phyloP scores from a whole-genome alignment of 495 filamentous ascomycete species.

The Pyronema domesticum region DNA sequence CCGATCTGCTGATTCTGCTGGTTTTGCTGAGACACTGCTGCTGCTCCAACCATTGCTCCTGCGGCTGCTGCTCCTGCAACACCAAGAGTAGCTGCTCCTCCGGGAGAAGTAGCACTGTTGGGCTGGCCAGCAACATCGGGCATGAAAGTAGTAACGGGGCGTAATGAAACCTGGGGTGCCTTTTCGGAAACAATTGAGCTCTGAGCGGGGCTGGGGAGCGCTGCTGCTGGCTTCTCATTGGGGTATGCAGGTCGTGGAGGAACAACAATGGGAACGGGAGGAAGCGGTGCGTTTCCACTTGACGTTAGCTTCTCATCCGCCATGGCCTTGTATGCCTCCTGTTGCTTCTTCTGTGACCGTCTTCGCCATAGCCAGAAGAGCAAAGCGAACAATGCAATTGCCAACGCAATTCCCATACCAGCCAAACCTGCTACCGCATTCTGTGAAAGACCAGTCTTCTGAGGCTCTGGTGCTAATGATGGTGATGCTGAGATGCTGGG shows the following conservation, averaged over 20 bases:
- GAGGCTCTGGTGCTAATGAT: conserved; percentile 17
- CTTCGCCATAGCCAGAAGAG: conserved; percentile 52
- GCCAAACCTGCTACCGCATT: conserved; percentile 71
- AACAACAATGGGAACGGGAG: conserved; percentile 25
- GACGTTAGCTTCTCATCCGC: conserved; percentile 40
- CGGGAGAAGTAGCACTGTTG: conserved; percentile 19
- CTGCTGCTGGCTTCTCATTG: conserved; percentile 23
- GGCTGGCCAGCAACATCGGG: conserved; percentile 37
- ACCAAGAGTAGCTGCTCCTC: conserved; percentile 8
- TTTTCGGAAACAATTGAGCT: conserved; percentile 28
- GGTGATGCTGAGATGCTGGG: conserved; percentile 10
- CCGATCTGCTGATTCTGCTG: not conserved
- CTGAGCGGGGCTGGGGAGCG: conserved; percentile 24
- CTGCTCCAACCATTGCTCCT: not conserved
- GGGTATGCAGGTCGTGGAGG: conserved; percentile 7
- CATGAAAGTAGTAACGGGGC: conserved; percentile 73
- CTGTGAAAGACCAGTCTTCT: conserved; percentile 35
- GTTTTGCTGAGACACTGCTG: not conserved
- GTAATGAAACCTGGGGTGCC: conserved; percentile 63
- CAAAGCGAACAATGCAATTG: conserved; percentile 42
- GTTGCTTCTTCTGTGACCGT: conserved; percentile 38
- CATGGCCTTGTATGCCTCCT: conserved; percentile 30
- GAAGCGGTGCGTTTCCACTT: conserved; percentile 23
- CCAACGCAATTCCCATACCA: conserved; percentile 52
- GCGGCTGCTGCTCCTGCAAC: not conserved